Conservation (phyloP, 192 early-diverging fungal species). For the Chytriomyces hyalinus region DNA sequence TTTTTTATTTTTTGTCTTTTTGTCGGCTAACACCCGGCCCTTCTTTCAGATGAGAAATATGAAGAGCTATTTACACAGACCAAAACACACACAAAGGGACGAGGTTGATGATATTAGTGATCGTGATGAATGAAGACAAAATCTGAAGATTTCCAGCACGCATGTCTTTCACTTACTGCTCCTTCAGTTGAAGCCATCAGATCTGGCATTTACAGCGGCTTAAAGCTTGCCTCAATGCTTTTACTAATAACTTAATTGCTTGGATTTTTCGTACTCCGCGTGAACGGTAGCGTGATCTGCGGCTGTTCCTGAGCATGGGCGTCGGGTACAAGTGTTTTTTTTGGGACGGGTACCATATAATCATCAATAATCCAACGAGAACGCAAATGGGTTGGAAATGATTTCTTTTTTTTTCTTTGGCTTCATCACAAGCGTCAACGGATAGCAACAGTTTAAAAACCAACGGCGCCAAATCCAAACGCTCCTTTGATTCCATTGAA, state of each 20-base stretch:
- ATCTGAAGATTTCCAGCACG: neutral
- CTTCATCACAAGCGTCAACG: neutral
- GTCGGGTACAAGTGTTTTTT: neutral
- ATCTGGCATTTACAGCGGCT: neutral
- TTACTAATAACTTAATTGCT: slow-evolving; percentile 32
- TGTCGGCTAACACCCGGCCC: neutral
- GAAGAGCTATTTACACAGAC: slow-evolving; percentile 34
- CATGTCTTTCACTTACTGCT: neutral
- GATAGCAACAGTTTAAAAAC: slow-evolving; percentile 7
- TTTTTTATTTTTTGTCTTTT: neutral
- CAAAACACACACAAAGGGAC: slow-evolving; percentile 4
- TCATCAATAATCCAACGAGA: neutral
- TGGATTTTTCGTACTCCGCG: slow-evolving; percentile 50
- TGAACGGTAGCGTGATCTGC: slow-evolving; percentile 47
- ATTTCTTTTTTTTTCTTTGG: too few relatives aligned
- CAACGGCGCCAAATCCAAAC: slow-evolving; percentile 70
- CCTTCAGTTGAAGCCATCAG: neutral
- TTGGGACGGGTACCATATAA: neutral
- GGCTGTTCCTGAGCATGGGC: slow-evolving; percentile 12
- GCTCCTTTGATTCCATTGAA: slow-evolving; percentile 90
- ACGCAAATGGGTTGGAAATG: slow-evolving; percentile 7
- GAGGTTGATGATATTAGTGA: slow-evolving; percentile 20
- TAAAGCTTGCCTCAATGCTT: too few relatives aligned
- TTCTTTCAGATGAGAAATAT: slow-evolving; percentile 24
- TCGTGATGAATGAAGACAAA: slow-evolving; percentile 6